Conservation (phyloP, 306 rosid genomes). For the Erythrophleum fordii region DNA sequence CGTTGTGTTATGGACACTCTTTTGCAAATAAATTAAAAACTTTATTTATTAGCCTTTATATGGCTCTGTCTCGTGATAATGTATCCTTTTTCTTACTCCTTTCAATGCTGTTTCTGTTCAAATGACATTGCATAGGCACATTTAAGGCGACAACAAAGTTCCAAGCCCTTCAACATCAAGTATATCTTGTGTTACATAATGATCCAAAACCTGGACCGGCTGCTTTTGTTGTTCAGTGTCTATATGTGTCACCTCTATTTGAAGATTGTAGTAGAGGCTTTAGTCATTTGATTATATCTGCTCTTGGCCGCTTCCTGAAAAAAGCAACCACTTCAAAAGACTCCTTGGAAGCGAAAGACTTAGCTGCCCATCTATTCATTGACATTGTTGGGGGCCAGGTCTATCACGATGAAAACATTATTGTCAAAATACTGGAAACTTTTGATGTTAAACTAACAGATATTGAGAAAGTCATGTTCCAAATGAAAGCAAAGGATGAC, state of each 20-base stretch:
- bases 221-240: constrained; percentile 76
- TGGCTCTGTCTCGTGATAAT: constrained; percentile 28
- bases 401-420: constrained; percentile 71
- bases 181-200: constrained; percentile 75
- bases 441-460: constrained; percentile 68
- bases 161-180: constrained; percentile 85
- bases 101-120: constrained; percentile 41
- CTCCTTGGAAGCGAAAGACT: constrained; percentile 58
- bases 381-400: constrained; percentile 68
- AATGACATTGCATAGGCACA: constrained; percentile 66
- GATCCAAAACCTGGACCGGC: constrained; percentile 88
- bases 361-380: constrained; percentile 71
- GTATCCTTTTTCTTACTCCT: constrained; percentile 23
- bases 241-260: constrained; percentile 75
- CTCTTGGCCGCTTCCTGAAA: constrained; percentile 69
- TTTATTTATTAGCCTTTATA: constrained; percentile 25
- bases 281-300: constrained; percentile 83
- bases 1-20: no score
- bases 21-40: constrained; percentile 25
- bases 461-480: constrained; percentile 68
- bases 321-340: constrained; percentile 46
- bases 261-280: constrained; percentile 73
- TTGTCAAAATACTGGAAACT: constrained; percentile 71
- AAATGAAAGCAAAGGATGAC: constrained; percentile 43
- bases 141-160: constrained; percentile 86